phyloP scores from a whole-genome alignment of 768 basidiomycete genomes.

The Agaricus sinodeliciosus region DNA sequence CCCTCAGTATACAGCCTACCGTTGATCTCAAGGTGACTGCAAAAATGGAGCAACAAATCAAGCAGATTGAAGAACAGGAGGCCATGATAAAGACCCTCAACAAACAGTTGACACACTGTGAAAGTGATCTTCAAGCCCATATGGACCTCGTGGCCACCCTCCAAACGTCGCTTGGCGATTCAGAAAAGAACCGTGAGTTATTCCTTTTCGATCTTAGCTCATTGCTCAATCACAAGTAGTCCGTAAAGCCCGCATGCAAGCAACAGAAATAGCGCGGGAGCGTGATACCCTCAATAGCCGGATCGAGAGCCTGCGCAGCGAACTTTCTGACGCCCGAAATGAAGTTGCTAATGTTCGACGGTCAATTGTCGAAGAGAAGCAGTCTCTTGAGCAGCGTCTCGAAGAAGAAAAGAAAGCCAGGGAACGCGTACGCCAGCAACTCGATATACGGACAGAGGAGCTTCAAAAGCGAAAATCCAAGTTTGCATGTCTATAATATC shows the following conservation, averaged over 20 bases:
- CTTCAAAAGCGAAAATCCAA: constrained; percentile 83
- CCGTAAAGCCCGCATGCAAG: constrained; percentile 91
- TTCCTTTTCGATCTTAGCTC: constrained; percentile 4
- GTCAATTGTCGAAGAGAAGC: constrained; percentile 85
- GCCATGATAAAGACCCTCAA: constrained; percentile 91
- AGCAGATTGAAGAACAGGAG: constrained; percentile 78
- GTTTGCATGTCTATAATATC: constrained; percentile 75
- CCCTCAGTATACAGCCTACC: constrained; percentile 32
- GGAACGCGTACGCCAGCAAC: constrained; percentile 81
- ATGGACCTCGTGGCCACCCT: constrained; percentile 84
- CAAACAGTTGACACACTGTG: constrained; percentile 90
- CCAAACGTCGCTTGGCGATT: constrained; percentile 82
- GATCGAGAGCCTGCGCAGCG: constrained; percentile 59
- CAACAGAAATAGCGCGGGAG: constrained; percentile 82
- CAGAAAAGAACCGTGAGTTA: constrained; percentile 85
- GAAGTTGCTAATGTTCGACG: constrained; percentile 73
- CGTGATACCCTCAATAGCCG: constrained; percentile 68
- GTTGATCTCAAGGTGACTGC: constrained; percentile 50
- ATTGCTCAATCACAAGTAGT: constrained; percentile 36
- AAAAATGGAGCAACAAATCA: constrained; percentile 68
- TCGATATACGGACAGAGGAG: constrained; percentile 86
- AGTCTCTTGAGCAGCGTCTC: constrained; percentile 72
- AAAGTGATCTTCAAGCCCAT: constrained; percentile 84
- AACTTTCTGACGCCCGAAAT: constrained; percentile 71
- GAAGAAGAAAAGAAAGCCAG: constrained; percentile 87